Percentiles rank a stretch among this genome's conserved stretches.
phyloP scores from a whole-genome alignment of 2,329 filamentous ascomycete genomes.

The Ceratocystis ficicola region DNA sequence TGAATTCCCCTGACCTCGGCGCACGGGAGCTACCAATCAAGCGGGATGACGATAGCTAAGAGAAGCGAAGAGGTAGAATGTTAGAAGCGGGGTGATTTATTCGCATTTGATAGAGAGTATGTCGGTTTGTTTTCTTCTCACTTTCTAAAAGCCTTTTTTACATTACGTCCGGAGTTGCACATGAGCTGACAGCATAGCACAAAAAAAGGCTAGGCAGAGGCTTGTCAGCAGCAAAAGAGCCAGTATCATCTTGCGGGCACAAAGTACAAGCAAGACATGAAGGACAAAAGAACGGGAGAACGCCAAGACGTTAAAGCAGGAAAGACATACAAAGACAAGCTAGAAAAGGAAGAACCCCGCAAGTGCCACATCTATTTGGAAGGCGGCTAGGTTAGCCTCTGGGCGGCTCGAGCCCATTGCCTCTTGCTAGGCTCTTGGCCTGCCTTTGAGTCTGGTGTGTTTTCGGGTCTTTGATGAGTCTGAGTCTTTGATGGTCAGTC shows the following conservation, averaged over 20 bases:
- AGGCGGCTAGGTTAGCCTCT: background rate
- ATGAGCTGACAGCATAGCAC: background rate
- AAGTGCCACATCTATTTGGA: background rate
- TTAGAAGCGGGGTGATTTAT: background rate
- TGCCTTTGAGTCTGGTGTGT: background rate
- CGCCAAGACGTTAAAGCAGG: no score
- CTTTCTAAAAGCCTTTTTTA: background rate
- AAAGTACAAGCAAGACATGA: constrained; percentile 1
- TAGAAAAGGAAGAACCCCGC: background rate
- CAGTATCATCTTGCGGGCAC: background rate
- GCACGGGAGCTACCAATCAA: constrained; percentile 60
- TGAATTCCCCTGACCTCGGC: constrained; percentile 57
- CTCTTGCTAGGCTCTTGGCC: no score
- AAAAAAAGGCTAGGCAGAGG: background rate
- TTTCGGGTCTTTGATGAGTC: background rate
- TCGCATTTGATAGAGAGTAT: background rate
- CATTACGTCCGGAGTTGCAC: background rate
- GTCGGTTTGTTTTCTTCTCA: no score
- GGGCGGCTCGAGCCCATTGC: background rate
- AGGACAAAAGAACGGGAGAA: background rate
- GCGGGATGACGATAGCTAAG: constrained; percentile 34
- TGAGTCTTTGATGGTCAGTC: background rate
- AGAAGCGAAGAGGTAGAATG: background rate
- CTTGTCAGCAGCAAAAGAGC: background rate
- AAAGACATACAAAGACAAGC: background rate